These are phyloP conservation scores for Parastagonospora avenae DNA, from an alignment of 2,329 filamentous ascomycete species.

Conservation along the genomic window DNA sequence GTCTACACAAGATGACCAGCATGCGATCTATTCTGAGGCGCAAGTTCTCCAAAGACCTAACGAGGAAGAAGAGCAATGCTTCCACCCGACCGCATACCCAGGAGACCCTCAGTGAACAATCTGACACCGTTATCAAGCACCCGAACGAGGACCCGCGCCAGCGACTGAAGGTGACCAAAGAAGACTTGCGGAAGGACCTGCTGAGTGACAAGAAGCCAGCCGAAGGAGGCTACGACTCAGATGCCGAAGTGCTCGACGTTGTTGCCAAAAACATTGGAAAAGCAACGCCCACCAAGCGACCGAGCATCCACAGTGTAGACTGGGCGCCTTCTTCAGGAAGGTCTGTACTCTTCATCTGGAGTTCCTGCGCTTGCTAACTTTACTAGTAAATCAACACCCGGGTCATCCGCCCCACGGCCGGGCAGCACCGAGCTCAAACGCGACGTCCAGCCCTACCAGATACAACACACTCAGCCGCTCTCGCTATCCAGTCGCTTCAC, in stretches of 20 bases:
- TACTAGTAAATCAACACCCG: constrained; percentile 32
- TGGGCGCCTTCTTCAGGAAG: constrained; percentile 38
- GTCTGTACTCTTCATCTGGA: constrained; percentile 9
- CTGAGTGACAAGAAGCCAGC: constrained; percentile 38
- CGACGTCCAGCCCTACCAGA: constrained; percentile 28
- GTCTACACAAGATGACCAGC: constrained; percentile 43
- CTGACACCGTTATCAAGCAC: constrained; percentile 34
- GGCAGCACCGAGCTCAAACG: constrained; percentile 11
- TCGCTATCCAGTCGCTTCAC: constrained; percentile 23
- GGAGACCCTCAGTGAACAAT: constrained; percentile 1
- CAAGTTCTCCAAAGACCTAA: constrained; percentile 37
- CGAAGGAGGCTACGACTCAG: constrained; percentile 46
- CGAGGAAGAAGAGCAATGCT: constrained; percentile 16
- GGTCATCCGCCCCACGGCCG: constrained; percentile 25
- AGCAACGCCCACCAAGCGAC: constrained; percentile 35
- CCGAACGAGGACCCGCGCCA: constrained; percentile 20
- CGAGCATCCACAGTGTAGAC: constrained; percentile 43
- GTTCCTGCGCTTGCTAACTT: constrained; percentile 11
- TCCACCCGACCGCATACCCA: constrained; percentile 9
- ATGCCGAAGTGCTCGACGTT: constrained; percentile 43
- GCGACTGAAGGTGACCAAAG: constrained; percentile 39
- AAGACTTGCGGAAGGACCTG: constrained; percentile 38
- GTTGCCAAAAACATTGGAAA: constrained; percentile 37
- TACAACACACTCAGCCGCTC: constrained; percentile 17
- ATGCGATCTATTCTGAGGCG: constrained; percentile 40